Base-by-base conservation (phyloP, 306 rosid genomes). In the Fragaria iinumae region DNA sequence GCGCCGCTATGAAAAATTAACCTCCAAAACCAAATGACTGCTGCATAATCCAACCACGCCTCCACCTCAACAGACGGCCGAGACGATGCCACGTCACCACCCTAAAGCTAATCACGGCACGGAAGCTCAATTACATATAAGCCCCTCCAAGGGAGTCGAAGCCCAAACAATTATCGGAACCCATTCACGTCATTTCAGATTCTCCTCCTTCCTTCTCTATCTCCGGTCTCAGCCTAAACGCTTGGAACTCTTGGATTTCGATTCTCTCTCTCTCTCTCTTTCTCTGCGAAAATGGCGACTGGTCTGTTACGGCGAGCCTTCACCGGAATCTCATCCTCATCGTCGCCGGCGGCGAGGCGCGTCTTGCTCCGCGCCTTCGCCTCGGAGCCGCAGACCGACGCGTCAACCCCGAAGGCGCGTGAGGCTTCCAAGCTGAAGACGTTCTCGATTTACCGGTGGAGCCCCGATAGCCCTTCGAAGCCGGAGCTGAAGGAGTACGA, bases 391-490 rank as follows among this genome's bases (percentile, higher is more conserved):
- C 78, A 88, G 64, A 88, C 95, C 55, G 91, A 88, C 74, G 76
- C 82, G 48, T 85, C 80, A 4, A 83, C 80, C 21, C 89, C 88
- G 20, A 83, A 78, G 52, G 87, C 87, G 57, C 39, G 55, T 0
- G 81, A 38, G 44, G n/a, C 75, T 17, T 0, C 88, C 18, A 12
- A n/a, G 2, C 9, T 84, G 25, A 92, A 92, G 78, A 89, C 89
- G 34, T 96, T 96, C 88, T 90, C 90, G 73, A 96, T 96, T 88
- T 96, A 96, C 88, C 89, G 99, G 1, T 96, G 99, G 99, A 92
- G 16, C 82, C 98, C 99, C 1, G 93, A 96, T 5, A 85, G 34
- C 20, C 87, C 98, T 0, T 41, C 87, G 44, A 96, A 96, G 77
- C 98, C 99, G 10, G 89, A 91, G 82, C 99, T 92, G 7, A 78